Evolutionary conservation across 805 yeast genomes (phyloP).

Genomic region (Myxozyma udenii): DNA sequence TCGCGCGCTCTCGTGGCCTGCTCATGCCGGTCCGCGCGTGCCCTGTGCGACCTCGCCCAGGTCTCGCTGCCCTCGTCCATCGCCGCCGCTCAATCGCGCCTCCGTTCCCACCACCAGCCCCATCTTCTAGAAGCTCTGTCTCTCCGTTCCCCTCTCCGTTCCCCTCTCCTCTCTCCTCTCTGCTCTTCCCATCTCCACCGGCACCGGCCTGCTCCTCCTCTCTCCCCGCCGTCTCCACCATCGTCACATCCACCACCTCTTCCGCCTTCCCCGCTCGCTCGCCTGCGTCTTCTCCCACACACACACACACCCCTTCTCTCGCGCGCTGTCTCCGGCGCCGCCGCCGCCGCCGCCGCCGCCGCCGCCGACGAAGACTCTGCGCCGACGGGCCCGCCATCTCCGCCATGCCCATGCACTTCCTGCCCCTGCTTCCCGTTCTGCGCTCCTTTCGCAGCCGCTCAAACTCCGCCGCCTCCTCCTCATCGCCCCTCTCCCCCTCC

Average conservation of each 20-base stretch:
- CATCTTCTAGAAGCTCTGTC: too few species aligned
- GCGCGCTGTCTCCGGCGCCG: not conserved
- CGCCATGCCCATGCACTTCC: slow-evolving; percentile 17
- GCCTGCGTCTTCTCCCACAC: not conserved
- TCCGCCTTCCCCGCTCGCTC: not conserved
- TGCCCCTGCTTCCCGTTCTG: slow-evolving; percentile 23
- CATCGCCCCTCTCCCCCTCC: not conserved
- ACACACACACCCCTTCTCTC: not conserved
- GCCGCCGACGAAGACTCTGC: not conserved
- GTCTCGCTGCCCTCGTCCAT: not conserved
- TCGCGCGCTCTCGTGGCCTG: not conserved
- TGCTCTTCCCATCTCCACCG: not conserved
- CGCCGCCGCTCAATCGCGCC: not conserved
- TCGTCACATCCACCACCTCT: not conserved
- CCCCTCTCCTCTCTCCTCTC: slow-evolving; percentile 5
- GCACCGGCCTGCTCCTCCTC: slow-evolving; percentile 4
- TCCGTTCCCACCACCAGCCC: not conserved
- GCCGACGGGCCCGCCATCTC: not conserved
- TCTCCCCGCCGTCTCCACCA: not conserved
- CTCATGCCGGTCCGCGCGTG: not conserved
- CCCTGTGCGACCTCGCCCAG: not conserved
- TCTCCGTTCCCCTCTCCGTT: too few species aligned
- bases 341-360: not conserved
- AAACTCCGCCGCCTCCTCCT: slow-evolving; percentile 3
- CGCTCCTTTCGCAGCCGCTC: slow-evolving; percentile 22